Conservation (phyloP, 805 yeast species). For the Candida lessepsii region DNA sequence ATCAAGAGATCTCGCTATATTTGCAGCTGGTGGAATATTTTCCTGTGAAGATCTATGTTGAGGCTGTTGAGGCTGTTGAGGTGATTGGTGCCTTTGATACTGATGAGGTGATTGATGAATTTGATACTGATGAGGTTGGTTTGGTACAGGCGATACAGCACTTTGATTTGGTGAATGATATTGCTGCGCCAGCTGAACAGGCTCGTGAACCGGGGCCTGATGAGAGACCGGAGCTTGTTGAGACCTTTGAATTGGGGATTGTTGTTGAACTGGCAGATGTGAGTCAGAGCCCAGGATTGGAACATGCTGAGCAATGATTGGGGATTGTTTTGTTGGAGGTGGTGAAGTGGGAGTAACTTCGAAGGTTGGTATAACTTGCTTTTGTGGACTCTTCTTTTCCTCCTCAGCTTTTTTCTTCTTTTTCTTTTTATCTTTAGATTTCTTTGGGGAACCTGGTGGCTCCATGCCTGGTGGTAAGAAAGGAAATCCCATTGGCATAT, state of each 20-base stretch:
- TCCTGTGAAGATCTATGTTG: no score
- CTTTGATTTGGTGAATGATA: neutral
- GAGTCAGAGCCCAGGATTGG: no score
- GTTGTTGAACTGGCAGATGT: no score
- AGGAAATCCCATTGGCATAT: conserved; percentile 15
- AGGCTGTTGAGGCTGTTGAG: no score
- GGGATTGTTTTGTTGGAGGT: conserved; percentile 5
- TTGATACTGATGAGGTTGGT: neutral
- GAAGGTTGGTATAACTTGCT: conserved; percentile 12
- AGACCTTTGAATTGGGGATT: neutral
- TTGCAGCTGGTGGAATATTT: no score
- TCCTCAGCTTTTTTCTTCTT: conserved; percentile 16
- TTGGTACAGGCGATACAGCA: neutral
- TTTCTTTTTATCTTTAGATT: conserved; percentile 19
- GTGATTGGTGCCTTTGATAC: no score
- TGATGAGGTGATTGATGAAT: neutral
- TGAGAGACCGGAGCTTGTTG: neutral
- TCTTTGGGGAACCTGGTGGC: conserved; percentile 18
- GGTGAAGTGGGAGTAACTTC: conserved; percentile 12
- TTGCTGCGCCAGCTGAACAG: no score
- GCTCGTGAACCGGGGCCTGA: conserved; percentile 5
- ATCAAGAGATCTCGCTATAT: neutral
- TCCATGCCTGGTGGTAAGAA: conserved; percentile 17
- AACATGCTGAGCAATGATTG: conserved; percentile 4
- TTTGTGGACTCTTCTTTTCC: conserved; percentile 9